Evolutionary conservation across 257 asterid genomes (phyloP).

Genomic region (Leonotis leonurus): DNA sequence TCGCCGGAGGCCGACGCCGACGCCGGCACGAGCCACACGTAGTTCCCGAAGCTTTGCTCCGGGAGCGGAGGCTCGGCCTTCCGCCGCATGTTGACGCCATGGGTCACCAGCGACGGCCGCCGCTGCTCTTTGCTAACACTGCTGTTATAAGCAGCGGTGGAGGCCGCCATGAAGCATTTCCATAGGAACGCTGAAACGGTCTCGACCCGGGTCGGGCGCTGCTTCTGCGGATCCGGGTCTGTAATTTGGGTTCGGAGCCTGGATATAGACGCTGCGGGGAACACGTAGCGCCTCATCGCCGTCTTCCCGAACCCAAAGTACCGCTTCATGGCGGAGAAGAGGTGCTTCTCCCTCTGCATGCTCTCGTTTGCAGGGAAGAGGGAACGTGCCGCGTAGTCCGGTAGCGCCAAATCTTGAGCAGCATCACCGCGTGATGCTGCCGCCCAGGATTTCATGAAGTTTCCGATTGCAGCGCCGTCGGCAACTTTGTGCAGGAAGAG

Average conservation of each 20-base stretch:
- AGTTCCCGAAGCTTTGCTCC: slow-evolving; percentile 34
- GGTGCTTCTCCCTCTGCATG: slow-evolving; percentile 26
- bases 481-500: slow-evolving; percentile 31
- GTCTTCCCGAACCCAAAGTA: slow-evolving; percentile 31
- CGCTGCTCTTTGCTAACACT: no score
- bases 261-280: slow-evolving; percentile 23
- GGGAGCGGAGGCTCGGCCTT: slow-evolving; percentile 24
- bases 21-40: slow-evolving; percentile 35
- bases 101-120: slow-evolving; percentile 21
- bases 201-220: slow-evolving; percentile 30
- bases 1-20: neutral
- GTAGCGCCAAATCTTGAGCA: neutral
- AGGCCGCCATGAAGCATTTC: slow-evolving; percentile 32
- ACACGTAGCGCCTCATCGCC: slow-evolving; percentile 31
- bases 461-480: slow-evolving; percentile 27
- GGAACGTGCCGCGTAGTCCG: slow-evolving; percentile 19
- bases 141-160: neutral
- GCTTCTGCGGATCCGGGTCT: neutral
- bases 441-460: slow-evolving; percentile 41
- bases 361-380: slow-evolving; percentile 27
- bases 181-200: slow-evolving; percentile 34
- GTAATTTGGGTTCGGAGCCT: neutral
- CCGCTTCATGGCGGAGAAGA: slow-evolving; percentile 31
- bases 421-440: neutral
- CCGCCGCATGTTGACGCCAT: slow-evolving; percentile 38